These are phyloP conservation scores for Perkinsus chesapeaki DNA, from an alignment of 169 alveolate genomes.

Conservation along the genomic window DNA sequence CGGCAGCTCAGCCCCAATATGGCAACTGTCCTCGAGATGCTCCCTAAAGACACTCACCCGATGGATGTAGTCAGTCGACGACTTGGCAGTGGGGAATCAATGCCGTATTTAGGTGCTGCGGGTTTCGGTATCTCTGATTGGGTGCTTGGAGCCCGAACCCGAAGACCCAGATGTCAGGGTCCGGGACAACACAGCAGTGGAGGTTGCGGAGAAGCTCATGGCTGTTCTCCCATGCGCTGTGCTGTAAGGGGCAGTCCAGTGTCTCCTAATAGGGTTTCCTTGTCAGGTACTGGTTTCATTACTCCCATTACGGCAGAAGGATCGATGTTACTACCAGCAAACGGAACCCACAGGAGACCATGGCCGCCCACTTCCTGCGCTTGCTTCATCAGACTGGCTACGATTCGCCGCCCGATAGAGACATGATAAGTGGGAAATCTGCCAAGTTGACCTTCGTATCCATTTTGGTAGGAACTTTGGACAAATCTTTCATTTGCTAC, in stretches of 20 bases:
- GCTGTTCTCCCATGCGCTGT: neutral
- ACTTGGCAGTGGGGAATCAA: constrained; percentile 35
- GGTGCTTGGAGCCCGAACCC: constrained; percentile 47
- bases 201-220: neutral
- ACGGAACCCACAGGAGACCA: constrained; percentile 44
- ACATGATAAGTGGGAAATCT: neutral
- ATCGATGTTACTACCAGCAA: constrained; percentile 36
- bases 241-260: neutral
- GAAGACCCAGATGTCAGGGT: neutral
- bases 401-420: neutral
- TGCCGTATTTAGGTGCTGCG: constrained; percentile 16
- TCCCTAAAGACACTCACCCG: constrained; percentile 61
- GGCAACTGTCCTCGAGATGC: constrained; percentile 34
- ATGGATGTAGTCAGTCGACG: constrained; percentile 38
- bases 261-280: neutral
- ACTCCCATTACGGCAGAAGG: constrained; percentile 43
- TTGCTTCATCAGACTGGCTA: constrained; percentile 24
- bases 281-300: constrained; percentile 58
- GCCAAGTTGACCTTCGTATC: neutral
- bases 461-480: constrained; percentile 23
- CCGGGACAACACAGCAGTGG: neutral
- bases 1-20: constrained; percentile 46
- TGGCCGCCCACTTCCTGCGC: constrained; percentile 54
- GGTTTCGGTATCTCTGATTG: constrained; percentile 35
- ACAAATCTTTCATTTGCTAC: constrained; percentile 60